These are phyloP conservation scores for Pichia insulana DNA, from an alignment of 805 yeast species.

Conservation along the genomic window DNA sequence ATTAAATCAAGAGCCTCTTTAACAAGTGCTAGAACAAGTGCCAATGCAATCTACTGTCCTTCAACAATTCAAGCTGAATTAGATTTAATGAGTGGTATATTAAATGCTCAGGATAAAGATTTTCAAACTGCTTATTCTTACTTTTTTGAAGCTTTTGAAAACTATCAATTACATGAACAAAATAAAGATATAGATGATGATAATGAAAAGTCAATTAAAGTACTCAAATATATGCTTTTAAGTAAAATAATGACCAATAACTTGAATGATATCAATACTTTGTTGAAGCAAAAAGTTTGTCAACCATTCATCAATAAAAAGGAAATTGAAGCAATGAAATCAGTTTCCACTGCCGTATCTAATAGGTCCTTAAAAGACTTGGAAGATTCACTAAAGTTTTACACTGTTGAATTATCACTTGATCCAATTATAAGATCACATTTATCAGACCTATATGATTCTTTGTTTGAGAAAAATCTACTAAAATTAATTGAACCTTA, in stretches of 20 bases:
- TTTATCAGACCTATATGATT: conserved; percentile 87
- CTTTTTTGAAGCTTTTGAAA: conserved; percentile 92
- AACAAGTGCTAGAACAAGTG: conserved; percentile 93
- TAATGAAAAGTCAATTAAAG: conserved; percentile 45
- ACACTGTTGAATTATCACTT: conserved; percentile 65
- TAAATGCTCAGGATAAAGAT: conserved; percentile 95
- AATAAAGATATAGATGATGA: conserved; percentile 29
- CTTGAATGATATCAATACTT: conserved; percentile 74
- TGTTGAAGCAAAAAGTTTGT: conserved; percentile 59
- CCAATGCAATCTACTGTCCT: conserved; percentile 94
- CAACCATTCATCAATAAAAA: conserved; percentile 43
- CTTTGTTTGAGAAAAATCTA: conserved; percentile 84
- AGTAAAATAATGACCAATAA: conserved; percentile 89
- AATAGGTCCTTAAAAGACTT: conserved; percentile 87
- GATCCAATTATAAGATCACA: conserved; percentile 89
- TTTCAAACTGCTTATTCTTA: conserved; percentile 93
- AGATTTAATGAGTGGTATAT: conserved; percentile 89
- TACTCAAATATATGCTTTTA: conserved; percentile 84
- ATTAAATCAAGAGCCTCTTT: conserved; percentile 88
- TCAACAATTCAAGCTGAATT: conserved; percentile 89
- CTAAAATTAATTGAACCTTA: conserved; percentile 94
- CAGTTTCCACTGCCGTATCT: conserved; percentile 82
- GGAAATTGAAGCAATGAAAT: conserved; percentile 92
- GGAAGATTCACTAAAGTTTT: conserved; percentile 69
- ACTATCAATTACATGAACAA: conserved; percentile 44